Evolutionary conservation across 495 filamentous ascomycete species (phyloP).

Genomic region (Rostrohypoxylon terebratum): DNA sequence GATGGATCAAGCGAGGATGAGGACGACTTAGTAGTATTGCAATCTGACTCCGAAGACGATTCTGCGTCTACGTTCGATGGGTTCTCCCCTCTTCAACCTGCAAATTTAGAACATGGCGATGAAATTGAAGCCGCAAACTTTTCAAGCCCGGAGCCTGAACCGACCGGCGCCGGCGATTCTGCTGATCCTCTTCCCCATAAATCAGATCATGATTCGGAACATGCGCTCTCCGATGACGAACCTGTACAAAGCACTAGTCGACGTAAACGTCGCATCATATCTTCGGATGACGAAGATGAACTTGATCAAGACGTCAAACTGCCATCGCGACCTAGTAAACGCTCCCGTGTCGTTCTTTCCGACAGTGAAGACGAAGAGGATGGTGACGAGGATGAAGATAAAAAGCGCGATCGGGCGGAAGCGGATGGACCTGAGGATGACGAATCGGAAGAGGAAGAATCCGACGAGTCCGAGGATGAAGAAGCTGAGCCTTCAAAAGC

Average conservation of each 20-base stretch:
- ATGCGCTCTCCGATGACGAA: constrained; percentile 28
- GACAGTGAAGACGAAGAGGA: constrained; percentile 44
- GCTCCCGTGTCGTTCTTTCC: constrained; percentile 28
- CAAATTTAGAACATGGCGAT: constrained; percentile 6
- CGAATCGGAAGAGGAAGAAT: constrained; percentile 18
- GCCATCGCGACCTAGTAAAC: constrained; percentile 25
- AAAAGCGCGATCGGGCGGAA: not conserved
- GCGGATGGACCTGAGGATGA: constrained; percentile 2
- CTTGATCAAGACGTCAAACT: not conserved
- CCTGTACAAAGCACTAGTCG: constrained; percentile 8
- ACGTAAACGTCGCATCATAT: constrained; percentile 45
- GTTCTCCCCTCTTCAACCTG: constrained; percentile 41
- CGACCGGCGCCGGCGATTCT: constrained; percentile 1
- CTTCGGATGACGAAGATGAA: constrained; percentile 43
- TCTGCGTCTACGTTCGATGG: constrained; percentile 34
- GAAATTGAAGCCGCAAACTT: constrained; percentile 20
- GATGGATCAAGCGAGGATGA: constrained; percentile 30
- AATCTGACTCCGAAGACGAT: constrained; percentile 40
- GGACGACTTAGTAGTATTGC: constrained; percentile 41
- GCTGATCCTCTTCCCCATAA: not conserved
- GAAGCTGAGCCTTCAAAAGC: constrained; percentile 4
- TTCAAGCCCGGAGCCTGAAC: constrained; percentile 35
- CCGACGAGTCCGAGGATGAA: constrained; percentile 28
- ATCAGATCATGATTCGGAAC: constrained; percentile 15
- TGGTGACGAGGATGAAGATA: constrained; percentile 41